These are phyloP conservation scores for Davidsoniella eucalypti DNA, from an alignment of 2,329 filamentous ascomycete species.

Conservation along the genomic window DNA sequence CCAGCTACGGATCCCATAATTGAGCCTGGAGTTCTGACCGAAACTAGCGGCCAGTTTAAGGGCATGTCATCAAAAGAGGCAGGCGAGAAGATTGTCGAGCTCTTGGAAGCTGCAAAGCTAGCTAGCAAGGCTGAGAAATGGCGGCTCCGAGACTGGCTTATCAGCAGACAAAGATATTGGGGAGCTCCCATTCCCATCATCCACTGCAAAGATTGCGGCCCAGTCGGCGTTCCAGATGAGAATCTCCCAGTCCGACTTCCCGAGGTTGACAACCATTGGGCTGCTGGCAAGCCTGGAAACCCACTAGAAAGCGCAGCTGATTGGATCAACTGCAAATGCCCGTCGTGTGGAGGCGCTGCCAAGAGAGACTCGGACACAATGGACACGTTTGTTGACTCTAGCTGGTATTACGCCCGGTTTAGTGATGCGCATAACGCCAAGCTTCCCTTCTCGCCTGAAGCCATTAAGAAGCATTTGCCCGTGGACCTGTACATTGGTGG, in stretches of 20 bases:
- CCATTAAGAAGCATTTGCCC: conserved; percentile 41
- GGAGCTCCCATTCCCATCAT: conserved; percentile 79
- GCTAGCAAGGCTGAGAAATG: conserved; percentile 54
- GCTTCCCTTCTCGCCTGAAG: conserved; percentile 43
- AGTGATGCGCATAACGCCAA: conserved; percentile 50
- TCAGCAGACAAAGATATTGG: conserved; percentile 88
- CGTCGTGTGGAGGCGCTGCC: conserved; percentile 52
- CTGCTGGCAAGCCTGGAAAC: conserved; percentile 55
- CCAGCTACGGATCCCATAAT: conserved; percentile 33
- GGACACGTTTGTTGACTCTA: conserved; percentile 93
- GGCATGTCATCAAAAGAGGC: conserved; percentile 48
- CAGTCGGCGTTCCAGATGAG: conserved; percentile 59
- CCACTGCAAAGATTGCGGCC: conserved; percentile 61
- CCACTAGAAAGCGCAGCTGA: conserved; percentile 54
- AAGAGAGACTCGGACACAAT: conserved; percentile 84
- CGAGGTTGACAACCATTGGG: conserved; percentile 49
- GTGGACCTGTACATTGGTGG: conserved; percentile 84
- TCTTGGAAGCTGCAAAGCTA: conserved; percentile 37
- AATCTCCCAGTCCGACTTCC: conserved; percentile 66
- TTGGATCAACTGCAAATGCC: conserved; percentile 63
- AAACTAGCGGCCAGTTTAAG: conserved; percentile 46
- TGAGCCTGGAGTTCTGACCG: conserved; percentile 50
- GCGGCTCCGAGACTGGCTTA: conserved; percentile 76
- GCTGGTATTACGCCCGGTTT: conserved; percentile 82
- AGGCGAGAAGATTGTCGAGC: conserved; percentile 39